These are phyloP conservation scores for Entoloma clypeatum DNA, from an alignment of 1,284 basidiomycete species.

Conservation along the genomic window DNA sequence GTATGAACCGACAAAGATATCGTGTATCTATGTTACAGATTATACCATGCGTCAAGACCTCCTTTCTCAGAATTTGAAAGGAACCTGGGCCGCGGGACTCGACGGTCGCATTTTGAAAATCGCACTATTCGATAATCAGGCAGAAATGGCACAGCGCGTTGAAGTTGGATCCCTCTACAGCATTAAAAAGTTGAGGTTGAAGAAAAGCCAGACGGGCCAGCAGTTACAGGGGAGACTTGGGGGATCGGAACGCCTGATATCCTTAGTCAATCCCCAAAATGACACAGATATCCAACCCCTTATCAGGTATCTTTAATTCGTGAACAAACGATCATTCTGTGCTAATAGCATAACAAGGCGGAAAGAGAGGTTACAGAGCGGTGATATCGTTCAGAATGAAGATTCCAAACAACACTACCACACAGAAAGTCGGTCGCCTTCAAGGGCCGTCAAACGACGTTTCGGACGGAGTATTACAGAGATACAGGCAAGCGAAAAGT, in stretches of 20 bases:
- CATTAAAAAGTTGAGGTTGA: slow-evolving; percentile 51
- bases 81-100: slow-evolving; percentile 39
- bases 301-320: no score
- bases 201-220: slow-evolving; percentile 28
- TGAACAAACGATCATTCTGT: no score
- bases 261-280: slow-evolving; percentile 38
- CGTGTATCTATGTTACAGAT: slow-evolving; percentile 59
- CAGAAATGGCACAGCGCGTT: slow-evolving; percentile 37
- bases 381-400: no score
- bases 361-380: slow-evolving; percentile 22
- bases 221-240: slow-evolving; percentile 48
- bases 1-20: slow-evolving; percentile 29
- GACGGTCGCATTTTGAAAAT: slow-evolving; percentile 54
- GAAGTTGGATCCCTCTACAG: slow-evolving; percentile 40
- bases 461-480: slow-evolving; percentile 36
- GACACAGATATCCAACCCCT: slow-evolving; percentile 29
- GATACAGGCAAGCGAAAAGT: slow-evolving; percentile 30
- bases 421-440: neutral
- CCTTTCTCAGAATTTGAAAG: slow-evolving; percentile 24
- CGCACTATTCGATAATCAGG: slow-evolving; percentile 46
- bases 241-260: slow-evolving; percentile 51
- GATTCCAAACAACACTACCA: neutral
- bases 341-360: slow-evolving; percentile 28
- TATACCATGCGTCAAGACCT: slow-evolving; percentile 54
- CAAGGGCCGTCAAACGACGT: neutral